Evolutionary conservation across 108 stramenopile species (phyloP), one percentile per base, ranked within the genome.

Genomic region (Nannochloropsis oceanica): DNA sequence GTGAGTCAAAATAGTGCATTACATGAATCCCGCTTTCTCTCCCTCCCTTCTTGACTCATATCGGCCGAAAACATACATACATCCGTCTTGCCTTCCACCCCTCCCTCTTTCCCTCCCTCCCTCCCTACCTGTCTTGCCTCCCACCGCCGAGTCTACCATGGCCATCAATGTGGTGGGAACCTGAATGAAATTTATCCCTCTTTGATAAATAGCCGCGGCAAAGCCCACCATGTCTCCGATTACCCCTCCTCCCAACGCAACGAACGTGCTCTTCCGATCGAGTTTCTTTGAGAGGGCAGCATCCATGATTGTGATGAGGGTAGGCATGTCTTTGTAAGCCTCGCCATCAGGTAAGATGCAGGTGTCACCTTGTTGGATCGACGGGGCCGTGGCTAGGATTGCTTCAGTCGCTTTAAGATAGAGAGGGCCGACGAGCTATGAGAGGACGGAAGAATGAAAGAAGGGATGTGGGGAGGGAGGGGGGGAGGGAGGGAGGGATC

Each of bases 201-300:
- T 92, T 88, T 95, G 95, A 91, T 96, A 97, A 86, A 96, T 94
- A 27, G 98, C 96, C 10, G 96, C 94, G 8, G 97, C 98, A 90
- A 98, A 99, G 13, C 98, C 98, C 0, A 96, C 96, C 94, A 99
- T 95, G 92, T 99, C 98, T 13, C 97, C 97, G 87, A 98, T 97
- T 2, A 99, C 98, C 11, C 98, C 98, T 12, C 98, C 98, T 24
- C 97, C 98, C 81, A 99, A 86, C 8, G 97, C 98, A 13, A 99
- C 92, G 81, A 99, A 94, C 11, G 96, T 95, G 79, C 92, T 89
- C 81, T 95, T 95, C 20, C 98, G 93, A 91, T 90, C 90, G 27
- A 90, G 44, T 27, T 84, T 27, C 3, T 42, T 22, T 12, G 73
- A n/a, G 25, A 90, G 86, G 12, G 90, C 88, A 42, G 84, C 84